Conservation (phyloP, 331 rosid species). For the Spiraea crenata region DNA sequence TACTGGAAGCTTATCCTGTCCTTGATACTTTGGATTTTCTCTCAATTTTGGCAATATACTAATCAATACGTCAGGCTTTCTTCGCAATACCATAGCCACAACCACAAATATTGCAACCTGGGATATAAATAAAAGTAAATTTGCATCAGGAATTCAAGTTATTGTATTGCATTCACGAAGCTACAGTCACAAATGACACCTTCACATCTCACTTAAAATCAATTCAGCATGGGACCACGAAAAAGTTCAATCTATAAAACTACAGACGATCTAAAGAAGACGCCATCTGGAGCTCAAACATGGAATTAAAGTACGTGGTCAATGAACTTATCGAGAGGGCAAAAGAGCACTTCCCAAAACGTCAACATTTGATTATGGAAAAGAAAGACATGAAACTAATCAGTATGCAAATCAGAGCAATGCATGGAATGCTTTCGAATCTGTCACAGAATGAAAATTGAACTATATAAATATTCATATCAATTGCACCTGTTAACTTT, state of each 20-base stretch:
- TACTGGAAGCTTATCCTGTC: slow-evolving; percentile 87
- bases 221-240: no score
- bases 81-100: slow-evolving; percentile 77
- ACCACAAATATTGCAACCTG: slow-evolving; percentile 92
- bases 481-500: no score
- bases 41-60: slow-evolving; percentile 58
- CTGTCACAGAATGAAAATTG: no score
- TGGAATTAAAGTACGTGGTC: neutral
- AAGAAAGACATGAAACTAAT: neutral
- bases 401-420: neutral
- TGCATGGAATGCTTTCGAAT: neutral
- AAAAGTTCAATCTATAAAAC: no score
- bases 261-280: neutral
- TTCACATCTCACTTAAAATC: no score
- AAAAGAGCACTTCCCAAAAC: neutral
- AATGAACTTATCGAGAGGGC: neutral
- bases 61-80: slow-evolving; percentile 76
- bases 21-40: slow-evolving; percentile 77
- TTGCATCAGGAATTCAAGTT: neutral
- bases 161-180: no score
- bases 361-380: no score
- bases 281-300: neutral
- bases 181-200: no score
- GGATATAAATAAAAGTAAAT: slow-evolving; percentile 29
- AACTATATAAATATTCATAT: no score